Conservation (phyloP, 202 grass and related monocot species). For the Hordeum pubiflorum region DNA sequence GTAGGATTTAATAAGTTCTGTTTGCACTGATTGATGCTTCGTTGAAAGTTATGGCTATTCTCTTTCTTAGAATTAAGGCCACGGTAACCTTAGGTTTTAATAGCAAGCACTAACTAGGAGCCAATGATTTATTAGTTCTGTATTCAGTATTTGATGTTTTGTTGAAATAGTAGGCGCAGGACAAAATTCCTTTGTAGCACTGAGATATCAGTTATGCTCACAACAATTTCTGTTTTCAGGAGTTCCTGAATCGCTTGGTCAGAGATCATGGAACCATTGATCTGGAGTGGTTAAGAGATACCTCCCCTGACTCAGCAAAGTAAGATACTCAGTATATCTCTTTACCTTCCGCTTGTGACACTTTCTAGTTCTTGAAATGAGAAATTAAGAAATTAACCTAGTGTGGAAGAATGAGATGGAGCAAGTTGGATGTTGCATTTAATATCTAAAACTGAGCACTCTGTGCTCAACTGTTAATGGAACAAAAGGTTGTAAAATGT, state of each 20-base stretch:
- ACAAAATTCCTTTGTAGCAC: conserved; percentile 1
- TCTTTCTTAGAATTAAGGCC: neutral
- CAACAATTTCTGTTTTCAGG: conserved; percentile 35
- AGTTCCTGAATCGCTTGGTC: conserved; percentile 80
- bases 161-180: neutral
- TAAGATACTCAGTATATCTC: conserved; percentile 31
- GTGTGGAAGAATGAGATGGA: conserved; percentile 5
- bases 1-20: neutral
- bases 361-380: conserved; percentile 19
- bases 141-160: neutral
- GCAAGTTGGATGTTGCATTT: conserved; percentile 9
- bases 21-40: neutral
- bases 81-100: neutral
- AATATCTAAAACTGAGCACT: conserved; percentile 7
- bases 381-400: conserved; percentile 1
- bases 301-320: conserved; percentile 64
- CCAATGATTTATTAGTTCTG: neutral
- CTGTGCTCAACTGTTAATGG: neutral
- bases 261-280: conserved; percentile 88
- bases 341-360: conserved; percentile 5
- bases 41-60: neutral
- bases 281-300: conserved; percentile 89
- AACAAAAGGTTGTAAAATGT: neutral
- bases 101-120: neutral
- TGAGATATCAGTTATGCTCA: conserved; percentile 14